Evolutionary conservation across 2,329 filamentous ascomycete genomes (phyloP), one percentile per base, ranked within the genome.

Genomic region (Penicillium janthinellum): DNA sequence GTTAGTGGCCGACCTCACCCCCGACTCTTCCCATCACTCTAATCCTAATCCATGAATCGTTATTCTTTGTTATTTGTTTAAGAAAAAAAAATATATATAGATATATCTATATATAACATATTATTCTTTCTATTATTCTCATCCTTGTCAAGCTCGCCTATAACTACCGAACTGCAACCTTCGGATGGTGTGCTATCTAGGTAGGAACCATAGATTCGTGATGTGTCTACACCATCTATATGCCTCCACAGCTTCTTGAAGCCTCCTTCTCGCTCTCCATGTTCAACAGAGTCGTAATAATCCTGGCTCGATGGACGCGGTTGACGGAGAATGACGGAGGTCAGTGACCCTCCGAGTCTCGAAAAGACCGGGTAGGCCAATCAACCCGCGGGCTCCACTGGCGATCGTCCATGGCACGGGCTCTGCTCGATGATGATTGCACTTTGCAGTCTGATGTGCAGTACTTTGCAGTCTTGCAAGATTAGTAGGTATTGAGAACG

Each of bases 371-470:
- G 22, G 11, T n/a, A 20, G 42, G 20, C 49, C 49, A 59, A 57
- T 51, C 51, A 63, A 1, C 42, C 57, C 38, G 48, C 37, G 39
- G 61, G 61, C 59, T 62, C 63, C 63, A 65, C 59, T 28, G 38
- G 58, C 20, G 61, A 62, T 66, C 62, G 59, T 54, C 65, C 62
- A 64, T 65, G 62, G 62, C 58, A 62, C 58, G 58, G 60, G 35
- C 42, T 58, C 31, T 37, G 51, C 37, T 65, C 63, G 56, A 63
- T 65, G 57, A 64, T 63, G 63, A 64, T 58, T 61, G 44, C 58
- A 65, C 54, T 61, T 57, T 51, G 20, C 15, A n/a, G 44, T 51
- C 28, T 5, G 7, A 22, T 31, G 45, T 14, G 31, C 41, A 31
- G 28, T 31, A 31, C 28, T 31, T 31, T 31, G 6, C 7, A 10